These are phyloP conservation scores for Periconia macrospinosa DNA, from an alignment of 2,329 filamentous ascomycete species.

Conservation along the genomic window DNA sequence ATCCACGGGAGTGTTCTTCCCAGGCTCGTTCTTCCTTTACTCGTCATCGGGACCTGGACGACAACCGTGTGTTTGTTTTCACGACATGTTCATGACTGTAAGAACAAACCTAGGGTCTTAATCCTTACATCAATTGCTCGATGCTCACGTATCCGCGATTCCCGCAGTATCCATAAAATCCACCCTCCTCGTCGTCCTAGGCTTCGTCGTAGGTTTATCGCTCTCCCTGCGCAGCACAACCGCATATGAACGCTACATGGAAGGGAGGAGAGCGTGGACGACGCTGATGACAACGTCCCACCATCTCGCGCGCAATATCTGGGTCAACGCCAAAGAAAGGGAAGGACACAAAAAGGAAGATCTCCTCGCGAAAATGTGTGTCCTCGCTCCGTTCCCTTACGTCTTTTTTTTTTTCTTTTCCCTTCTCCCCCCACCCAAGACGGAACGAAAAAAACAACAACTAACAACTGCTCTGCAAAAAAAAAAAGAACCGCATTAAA, in stretches of 20 bases:
- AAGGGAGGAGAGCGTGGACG: conserved; percentile 66
- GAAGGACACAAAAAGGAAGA: conserved; percentile 64
- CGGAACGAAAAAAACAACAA: no score
- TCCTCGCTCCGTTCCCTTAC: no score
- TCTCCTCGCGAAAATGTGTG: conserved; percentile 65
- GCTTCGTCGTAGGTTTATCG: conserved; percentile 78
- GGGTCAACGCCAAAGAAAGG: conserved; percentile 73
- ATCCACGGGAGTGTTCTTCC: conserved; percentile 75
- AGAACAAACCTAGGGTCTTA: background rate
- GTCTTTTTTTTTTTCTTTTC: conserved; percentile 12
- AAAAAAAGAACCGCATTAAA: conserved; percentile 65
- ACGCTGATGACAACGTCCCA: conserved; percentile 58
- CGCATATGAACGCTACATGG: conserved; percentile 69
- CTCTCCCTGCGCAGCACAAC: conserved; percentile 76
- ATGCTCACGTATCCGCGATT: background rate
- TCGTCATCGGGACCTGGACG: conserved; percentile 65
- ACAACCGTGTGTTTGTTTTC: conserved; percentile 58
- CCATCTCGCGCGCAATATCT: conserved; percentile 70
- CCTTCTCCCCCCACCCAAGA: background rate
- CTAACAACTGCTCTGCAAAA: background rate
- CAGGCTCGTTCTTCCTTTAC: conserved; percentile 70
- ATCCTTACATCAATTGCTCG: background rate
- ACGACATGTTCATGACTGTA: conserved; percentile 3
- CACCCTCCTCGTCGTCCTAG: conserved; percentile 69
- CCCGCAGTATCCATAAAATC: background rate